Evolutionary conservation across 306 rosid genomes (phyloP).

Genomic region (Malus sylvestris): DNA sequence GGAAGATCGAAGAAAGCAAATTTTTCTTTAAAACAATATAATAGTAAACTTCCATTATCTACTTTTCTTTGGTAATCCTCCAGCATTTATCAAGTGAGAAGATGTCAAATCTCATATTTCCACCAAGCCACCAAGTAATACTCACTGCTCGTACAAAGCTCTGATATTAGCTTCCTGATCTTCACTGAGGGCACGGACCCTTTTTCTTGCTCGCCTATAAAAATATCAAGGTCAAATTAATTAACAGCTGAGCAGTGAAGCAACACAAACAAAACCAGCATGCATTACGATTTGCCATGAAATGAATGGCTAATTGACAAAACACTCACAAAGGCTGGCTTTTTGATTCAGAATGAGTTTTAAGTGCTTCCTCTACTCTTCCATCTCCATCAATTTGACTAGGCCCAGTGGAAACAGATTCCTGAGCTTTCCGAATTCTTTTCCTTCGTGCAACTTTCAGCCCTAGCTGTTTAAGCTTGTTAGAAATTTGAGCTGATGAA

Average conservation of each 20-base stretch:
- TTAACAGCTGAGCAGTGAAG: not conserved
- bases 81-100: not conserved
- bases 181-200: constrained; percentile 57
- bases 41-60: not conserved
- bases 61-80: not conserved
- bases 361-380: constrained; percentile 9
- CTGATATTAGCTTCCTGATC: constrained; percentile 67
- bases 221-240: constrained; percentile 8
- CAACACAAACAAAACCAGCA: not conserved
- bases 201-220: constrained; percentile 57
- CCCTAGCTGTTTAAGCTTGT: constrained; percentile 63
- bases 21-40: not conserved
- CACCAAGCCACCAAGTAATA: constrained; percentile 19
- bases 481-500: constrained; percentile 63
- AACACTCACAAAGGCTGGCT: constrained; percentile 50
- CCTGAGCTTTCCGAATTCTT: constrained; percentile 25
- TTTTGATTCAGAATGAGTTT: constrained; percentile 21
- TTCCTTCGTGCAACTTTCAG: constrained; percentile 43
- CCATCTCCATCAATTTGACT: constrained; percentile 35
- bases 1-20: not conserved
- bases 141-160: constrained; percentile 78
- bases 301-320: constrained; percentile 1
- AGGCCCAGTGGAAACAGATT: constrained; percentile 23
- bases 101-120: constrained; percentile 17
- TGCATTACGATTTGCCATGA: not conserved